A percentile compares a stretch with the other conserved stretches of the same genome.
Evolutionary conservation across 2,329 filamentous ascomycete species (phyloP).

Genomic region (Botrytis byssoidea): DNA sequence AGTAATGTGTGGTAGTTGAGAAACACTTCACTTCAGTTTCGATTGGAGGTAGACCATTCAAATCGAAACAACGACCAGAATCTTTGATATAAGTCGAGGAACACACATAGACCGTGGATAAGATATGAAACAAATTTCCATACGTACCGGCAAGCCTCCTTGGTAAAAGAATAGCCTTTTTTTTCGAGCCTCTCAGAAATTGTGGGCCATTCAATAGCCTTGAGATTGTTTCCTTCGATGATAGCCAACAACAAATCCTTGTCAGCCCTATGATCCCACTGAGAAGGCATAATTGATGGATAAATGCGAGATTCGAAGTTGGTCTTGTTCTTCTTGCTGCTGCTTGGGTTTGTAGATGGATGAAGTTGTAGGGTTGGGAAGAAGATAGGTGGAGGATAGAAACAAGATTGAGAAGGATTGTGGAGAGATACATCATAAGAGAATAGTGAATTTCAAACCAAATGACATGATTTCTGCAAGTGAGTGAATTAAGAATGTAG

Average conservation of each 20-base stretch:
- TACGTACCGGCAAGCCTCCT: conserved; percentile 38
- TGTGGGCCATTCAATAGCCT: conserved; percentile 31
- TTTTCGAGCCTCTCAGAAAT: conserved; percentile 29
- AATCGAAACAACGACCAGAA: not conserved
- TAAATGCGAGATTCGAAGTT: not conserved
- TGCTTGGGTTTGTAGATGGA: not conserved
- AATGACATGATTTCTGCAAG: not conserved
- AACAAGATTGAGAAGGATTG: not conserved
- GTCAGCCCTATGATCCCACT: conserved; percentile 35
- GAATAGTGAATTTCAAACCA: conserved; percentile 1
- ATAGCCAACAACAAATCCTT: conserved; percentile 36
- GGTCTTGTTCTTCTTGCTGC: not conserved
- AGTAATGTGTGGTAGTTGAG: not conserved
- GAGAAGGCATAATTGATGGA: conserved; percentile 5
- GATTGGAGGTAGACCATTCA: not conserved
- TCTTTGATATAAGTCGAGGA: not conserved
- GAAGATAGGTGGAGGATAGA: not conserved
- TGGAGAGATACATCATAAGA: not conserved
- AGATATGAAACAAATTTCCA: not conserved
- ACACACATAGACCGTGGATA: not conserved
- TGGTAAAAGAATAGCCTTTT: conserved; percentile 33
- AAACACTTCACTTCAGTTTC: not conserved
- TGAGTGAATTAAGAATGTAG: not conserved
- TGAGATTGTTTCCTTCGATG: conserved; percentile 33
- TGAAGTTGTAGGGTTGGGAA: not conserved